These are phyloP conservation scores for Trametes villosa DNA, from an alignment of 768 basidiomycete genomes.

Conservation along the genomic window DNA sequence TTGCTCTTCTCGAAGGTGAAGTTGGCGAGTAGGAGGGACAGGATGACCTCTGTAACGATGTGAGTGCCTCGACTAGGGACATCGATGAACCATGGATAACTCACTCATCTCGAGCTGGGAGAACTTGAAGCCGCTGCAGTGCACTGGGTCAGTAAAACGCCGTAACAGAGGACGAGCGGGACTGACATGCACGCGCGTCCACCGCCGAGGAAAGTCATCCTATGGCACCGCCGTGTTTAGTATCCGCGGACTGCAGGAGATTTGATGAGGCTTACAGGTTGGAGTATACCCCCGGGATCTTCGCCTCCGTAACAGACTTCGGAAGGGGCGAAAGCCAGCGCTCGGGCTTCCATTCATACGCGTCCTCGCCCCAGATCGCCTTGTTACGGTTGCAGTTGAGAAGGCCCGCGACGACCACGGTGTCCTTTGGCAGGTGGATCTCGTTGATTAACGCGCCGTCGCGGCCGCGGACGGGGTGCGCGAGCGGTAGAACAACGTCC, in stretches of 20 bases:
- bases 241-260: too few relatives aligned
- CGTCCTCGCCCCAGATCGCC: slow-evolving; percentile 51
- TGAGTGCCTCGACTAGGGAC: background rate
- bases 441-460: slow-evolving; percentile 43
- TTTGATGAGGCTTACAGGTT: slow-evolving; percentile 49
- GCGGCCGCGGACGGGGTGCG: slow-evolving; percentile 39
- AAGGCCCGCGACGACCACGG: slow-evolving; percentile 44
- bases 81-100: slow-evolving; percentile 26
- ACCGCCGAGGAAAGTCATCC: slow-evolving; percentile 51
- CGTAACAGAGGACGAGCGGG: background rate
- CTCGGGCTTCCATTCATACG: slow-evolving; percentile 54
- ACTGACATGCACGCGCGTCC: slow-evolving; percentile 50
- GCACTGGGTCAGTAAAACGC: background rate
- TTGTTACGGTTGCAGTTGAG: slow-evolving; percentile 44
- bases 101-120: slow-evolving; percentile 57
- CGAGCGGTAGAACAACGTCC: slow-evolving; percentile 47
- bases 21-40: slow-evolving; percentile 18
- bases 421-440: slow-evolving; percentile 44
- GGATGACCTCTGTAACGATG: slow-evolving; percentile 25
- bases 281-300: slow-evolving; percentile 50
- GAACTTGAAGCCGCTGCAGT: slow-evolving; percentile 58
- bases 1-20: slow-evolving; percentile 22
- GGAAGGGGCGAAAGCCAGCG: slow-evolving; percentile 51
- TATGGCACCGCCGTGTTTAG: slow-evolving; percentile 21
- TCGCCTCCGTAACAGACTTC: slow-evolving; percentile 39